Evolutionary conservation across 2,329 filamentous ascomycete genomes (phyloP), one percentile per base, ranked within the genome.

Genomic region (Fusarium udum): DNA sequence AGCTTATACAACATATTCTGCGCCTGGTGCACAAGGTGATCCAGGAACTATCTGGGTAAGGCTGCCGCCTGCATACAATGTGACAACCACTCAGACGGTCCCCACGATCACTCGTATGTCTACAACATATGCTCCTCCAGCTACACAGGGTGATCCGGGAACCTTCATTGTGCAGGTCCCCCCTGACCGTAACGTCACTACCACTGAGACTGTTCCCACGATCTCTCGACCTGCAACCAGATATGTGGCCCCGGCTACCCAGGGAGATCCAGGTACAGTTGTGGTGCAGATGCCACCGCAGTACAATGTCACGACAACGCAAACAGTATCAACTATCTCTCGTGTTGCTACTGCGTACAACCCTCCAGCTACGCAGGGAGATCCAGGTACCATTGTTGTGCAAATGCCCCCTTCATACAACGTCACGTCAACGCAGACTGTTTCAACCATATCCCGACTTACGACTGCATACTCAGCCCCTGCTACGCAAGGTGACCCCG

Each of bases 181-280:
- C 14, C 63, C 57, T 26, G 49, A 36, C 6, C 24, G 24, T 3
- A 63, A 45, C 4, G 64, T 68, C 8, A 69, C 67, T 2, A 49
- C 40, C n/a, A 69, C 64, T 7, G 39, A 13, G 37, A 65, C 34
- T 39, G 61, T 46, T 22, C 24, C 37, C 16, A 53, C 65, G 1
- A 40, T 71, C 16, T 61, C 66, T 6, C 49, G n/a, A 34, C 58
- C 46, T 53, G 64, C 66, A 14, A 65, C 66, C 6, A 48, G 52
- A n/a, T 59, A 40, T 22, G 39, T 46, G 6, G 37, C 64, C 10
- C 63, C 55, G 15, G 45, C 45, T 26, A 40, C 28, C 22, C 37
- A 37, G 31, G 68, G 68, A 14, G 69, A 71, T 20, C 51, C 69
- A 6, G 69, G 36, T 34, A 73, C 70, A 9, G 45, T 73, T 11